A percentile compares a stretch with the other conserved stretches of the same genome.
Conservation (phyloP, 306 rosid species). For the Gastrolobium villosum region DNA sequence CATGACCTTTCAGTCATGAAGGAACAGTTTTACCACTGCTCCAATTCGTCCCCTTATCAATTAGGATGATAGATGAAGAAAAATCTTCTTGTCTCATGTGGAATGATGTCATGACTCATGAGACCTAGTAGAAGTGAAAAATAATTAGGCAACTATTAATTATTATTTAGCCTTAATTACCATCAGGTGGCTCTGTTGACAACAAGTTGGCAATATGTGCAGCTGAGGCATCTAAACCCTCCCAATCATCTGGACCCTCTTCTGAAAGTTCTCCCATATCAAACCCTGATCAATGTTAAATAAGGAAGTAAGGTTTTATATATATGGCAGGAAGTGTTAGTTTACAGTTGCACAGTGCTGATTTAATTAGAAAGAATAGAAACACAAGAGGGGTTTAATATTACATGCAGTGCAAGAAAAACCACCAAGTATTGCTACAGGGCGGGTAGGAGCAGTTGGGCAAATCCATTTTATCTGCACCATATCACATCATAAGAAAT, state of each 20-base stretch:
- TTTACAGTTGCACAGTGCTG: not conserved
- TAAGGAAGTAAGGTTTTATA: conserved; percentile 30
- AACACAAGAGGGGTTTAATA: conserved; percentile 36
- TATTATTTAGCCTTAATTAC: conserved; percentile 51
- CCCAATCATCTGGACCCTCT: conserved; percentile 91
- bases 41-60: too few species aligned
- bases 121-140: not conserved
- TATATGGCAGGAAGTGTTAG: not conserved
- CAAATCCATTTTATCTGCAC: conserved; percentile 96
- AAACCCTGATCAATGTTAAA: conserved; percentile 70
- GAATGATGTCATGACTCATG: not conserved
- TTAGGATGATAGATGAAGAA: conserved; percentile 16
- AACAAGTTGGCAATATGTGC: conserved; percentile 84
- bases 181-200: conserved; percentile 90
- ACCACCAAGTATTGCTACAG: conserved; percentile 84
- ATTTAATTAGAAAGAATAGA: conserved; percentile 23
- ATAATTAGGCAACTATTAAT: not conserved
- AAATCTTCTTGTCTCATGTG: not conserved
- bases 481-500: conserved; percentile 43
- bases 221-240: conserved; percentile 90
- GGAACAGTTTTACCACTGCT: too few species aligned
- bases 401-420: conserved; percentile 92
- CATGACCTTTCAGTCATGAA: too few species aligned
- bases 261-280: conserved; percentile 89
- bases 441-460: conserved; percentile 94